Evolutionary conservation across 2,329 filamentous ascomycete genomes (phyloP).

Genomic region (Scleromitrula shiraiana): DNA sequence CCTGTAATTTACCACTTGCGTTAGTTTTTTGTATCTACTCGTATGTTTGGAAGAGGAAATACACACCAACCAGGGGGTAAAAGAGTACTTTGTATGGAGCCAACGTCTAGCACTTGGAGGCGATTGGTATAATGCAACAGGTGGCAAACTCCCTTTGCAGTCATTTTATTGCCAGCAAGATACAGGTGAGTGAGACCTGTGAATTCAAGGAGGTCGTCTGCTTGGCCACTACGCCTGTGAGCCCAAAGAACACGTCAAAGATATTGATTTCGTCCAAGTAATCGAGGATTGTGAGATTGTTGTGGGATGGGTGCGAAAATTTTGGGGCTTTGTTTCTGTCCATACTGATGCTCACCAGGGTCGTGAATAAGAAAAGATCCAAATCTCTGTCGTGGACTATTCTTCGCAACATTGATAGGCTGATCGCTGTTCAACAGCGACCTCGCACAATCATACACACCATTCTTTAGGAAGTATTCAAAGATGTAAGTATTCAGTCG

Average conservation of each 20-base stretch:
- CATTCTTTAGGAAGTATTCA: conserved; percentile 81
- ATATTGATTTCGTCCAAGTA: too few relatives aligned
- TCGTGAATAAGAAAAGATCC: too few relatives aligned
- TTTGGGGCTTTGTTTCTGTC: too few relatives aligned
- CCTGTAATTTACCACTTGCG: too few relatives aligned
- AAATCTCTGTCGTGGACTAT: conserved; percentile 62
- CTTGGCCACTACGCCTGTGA: not conserved
- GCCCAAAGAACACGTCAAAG: too few relatives aligned
- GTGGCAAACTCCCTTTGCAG: conserved; percentile 35
- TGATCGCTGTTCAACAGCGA: conserved; percentile 60
- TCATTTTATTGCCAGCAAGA: conserved; percentile 43
- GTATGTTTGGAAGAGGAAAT: too few relatives aligned
- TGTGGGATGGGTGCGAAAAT: too few relatives aligned
- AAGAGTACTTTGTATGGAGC: conserved; percentile 28
- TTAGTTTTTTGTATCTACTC: too few relatives aligned
- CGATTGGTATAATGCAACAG: conserved; percentile 36
- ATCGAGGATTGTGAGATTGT: too few relatives aligned
- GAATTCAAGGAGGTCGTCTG: conserved; percentile 35
- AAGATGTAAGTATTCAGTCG: conserved; percentile 82
- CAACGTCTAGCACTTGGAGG: conserved; percentile 46
- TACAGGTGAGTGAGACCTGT: conserved; percentile 46
- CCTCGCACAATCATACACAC: conserved; percentile 77
- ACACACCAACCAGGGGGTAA: not conserved
- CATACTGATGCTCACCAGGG: too few relatives aligned
- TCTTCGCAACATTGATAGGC: conserved; percentile 57